A percentile compares a stretch with the other conserved stretches of the same genome.
Evolutionary conservation across 805 yeast species (phyloP).

Genomic region (Metschnikowia chrysomelidarum): DNA sequence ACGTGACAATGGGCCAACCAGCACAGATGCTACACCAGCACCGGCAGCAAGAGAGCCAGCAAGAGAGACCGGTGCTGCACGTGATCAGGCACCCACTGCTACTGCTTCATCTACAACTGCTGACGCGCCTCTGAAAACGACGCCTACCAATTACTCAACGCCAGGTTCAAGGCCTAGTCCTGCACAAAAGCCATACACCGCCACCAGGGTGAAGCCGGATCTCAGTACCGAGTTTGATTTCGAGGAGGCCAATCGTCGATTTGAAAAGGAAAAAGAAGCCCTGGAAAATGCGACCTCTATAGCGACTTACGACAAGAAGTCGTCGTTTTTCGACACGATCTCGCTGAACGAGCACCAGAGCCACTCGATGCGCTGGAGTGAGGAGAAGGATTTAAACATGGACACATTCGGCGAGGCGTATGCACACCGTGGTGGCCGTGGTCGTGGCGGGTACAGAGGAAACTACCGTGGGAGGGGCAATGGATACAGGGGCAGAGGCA

Average conservation of each 20-base stretch:
- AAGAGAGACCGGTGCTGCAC: slow-evolving; percentile 7
- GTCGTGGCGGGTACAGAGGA: slow-evolving; percentile 33
- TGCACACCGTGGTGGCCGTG: slow-evolving; percentile 29
- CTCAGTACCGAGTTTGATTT: slow-evolving; percentile 69
- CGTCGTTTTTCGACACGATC: slow-evolving; percentile 86
- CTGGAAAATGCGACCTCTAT: slow-evolving; percentile 31
- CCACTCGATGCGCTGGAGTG: slow-evolving; percentile 58
- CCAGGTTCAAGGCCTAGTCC: slow-evolving; percentile 1
- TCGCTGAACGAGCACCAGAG: slow-evolving; percentile 54
- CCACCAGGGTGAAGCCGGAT: slow-evolving; percentile 20
- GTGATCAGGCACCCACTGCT: no score
- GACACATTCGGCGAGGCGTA: slow-evolving; percentile 83
- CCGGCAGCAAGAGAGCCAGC: slow-evolving; percentile 3
- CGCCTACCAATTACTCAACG: not conserved
- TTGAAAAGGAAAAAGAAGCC: slow-evolving; percentile 43
- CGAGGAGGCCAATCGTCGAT: slow-evolving; percentile 68
- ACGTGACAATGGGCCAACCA: slow-evolving; percentile 12
- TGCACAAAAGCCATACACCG: slow-evolving; percentile 7
- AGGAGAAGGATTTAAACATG: slow-evolving; percentile 68
- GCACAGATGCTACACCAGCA: slow-evolving; percentile 17
- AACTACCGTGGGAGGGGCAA: slow-evolving; percentile 34
- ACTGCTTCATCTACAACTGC: slow-evolving; percentile 1
- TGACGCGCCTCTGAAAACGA: not conserved
- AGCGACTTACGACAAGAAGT: slow-evolving; percentile 62
- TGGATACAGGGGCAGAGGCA: slow-evolving; percentile 38